Percentiles rank a stretch among this genome's conserved stretches.
These are phyloP conservation scores for Backusella morwellensis DNA, from an alignment of 192 early-diverging fungal genomes.

Conservation along the genomic window DNA sequence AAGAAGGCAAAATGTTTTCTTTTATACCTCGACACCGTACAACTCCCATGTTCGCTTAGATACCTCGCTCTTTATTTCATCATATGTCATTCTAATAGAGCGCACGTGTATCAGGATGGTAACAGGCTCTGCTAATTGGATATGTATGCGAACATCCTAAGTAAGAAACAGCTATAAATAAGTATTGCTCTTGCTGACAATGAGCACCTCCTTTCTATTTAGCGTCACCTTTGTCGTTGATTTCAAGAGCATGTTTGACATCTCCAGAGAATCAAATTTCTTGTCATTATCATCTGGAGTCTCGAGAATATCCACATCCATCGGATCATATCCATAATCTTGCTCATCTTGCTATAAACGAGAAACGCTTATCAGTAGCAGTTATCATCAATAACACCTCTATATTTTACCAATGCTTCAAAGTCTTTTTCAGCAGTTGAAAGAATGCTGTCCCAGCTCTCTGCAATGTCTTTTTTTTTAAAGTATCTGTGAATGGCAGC, in stretches of 20 bases:
- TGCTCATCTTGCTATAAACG: not conserved
- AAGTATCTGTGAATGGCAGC: not conserved
- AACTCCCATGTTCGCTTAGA: not conserved
- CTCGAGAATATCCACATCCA: not conserved
- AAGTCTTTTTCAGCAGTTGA: not conserved
- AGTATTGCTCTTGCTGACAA: not conserved
- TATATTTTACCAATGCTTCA: not conserved
- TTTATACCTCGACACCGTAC: not conserved
- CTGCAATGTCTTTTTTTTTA: not conserved
- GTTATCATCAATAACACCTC: too few relatives aligned
- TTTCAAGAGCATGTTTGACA: not conserved
- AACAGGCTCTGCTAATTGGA: not conserved
- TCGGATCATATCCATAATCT: not conserved
- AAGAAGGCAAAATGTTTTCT: too few relatives aligned
- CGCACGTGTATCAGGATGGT: not conserved
- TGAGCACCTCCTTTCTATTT: not conserved
- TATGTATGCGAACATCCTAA: not conserved
- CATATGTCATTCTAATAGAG: not conserved
- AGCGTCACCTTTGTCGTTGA: not conserved
- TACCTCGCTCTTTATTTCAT: not conserved
- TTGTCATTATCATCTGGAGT: not conserved
- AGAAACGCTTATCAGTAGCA: too few relatives aligned
- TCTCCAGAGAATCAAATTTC: not conserved
- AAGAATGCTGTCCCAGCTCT: not conserved
- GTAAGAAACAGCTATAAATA: not conserved